Conservation (phyloP, 2,329 filamentous ascomycete species). For the Colletotrichum orchidophilum region DNA sequence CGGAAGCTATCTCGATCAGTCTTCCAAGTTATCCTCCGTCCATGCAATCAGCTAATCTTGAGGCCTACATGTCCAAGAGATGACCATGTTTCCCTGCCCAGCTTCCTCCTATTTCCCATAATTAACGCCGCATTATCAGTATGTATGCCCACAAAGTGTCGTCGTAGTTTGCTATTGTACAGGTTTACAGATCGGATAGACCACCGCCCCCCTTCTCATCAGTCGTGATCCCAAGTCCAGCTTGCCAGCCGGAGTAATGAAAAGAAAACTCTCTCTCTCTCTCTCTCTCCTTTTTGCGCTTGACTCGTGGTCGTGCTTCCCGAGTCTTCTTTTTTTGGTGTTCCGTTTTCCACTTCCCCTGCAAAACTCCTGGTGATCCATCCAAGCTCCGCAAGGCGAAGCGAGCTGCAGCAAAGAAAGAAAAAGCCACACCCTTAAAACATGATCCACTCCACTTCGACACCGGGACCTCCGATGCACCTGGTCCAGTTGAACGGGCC, state of each 20-base stretch:
- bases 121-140: constrained; percentile 21
- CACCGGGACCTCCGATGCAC: constrained; percentile 64
- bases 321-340: not conserved
- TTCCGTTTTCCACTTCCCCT: not conserved
- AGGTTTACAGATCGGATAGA: constrained; percentile 24
- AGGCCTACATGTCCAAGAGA: not conserved
- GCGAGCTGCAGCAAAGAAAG: not conserved
- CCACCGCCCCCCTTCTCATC: constrained; percentile 10
- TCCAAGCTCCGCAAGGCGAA: not conserved
- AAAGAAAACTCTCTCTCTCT: not conserved
- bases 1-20: not conserved
- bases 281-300: constrained; percentile 9
- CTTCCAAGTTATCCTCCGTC: not conserved
- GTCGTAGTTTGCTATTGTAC: constrained; percentile 27
- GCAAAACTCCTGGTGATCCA: not conserved
- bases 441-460: constrained; percentile 74
- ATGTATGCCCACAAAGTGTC: constrained; percentile 17
- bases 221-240: constrained; percentile 28
- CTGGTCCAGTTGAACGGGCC: constrained; percentile 68
- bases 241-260: constrained; percentile 14
- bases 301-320: constrained; percentile 22
- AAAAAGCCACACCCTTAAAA: constrained; percentile 54
- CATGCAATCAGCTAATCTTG: not conserved
- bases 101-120: not conserved
- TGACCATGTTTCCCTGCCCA: not conserved